These are phyloP conservation scores for Sporothrix mexicana DNA, from an alignment of 2,329 filamentous ascomycete genomes.

Conservation along the genomic window DNA sequence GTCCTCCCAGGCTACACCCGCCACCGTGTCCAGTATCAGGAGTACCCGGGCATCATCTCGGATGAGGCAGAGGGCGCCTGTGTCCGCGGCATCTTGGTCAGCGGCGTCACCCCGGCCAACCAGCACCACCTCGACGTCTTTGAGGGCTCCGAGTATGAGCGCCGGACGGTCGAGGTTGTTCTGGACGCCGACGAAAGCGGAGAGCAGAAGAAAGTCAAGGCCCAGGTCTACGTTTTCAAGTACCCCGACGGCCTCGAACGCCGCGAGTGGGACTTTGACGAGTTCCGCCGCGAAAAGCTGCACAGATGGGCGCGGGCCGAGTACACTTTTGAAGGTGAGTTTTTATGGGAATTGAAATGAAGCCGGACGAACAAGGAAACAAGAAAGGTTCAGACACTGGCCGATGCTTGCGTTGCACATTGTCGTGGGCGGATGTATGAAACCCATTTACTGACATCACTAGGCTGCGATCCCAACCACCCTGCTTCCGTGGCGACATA, in stretches of 20 bases:
- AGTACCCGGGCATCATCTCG: conserved; percentile 79
- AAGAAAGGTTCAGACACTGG: too few species aligned
- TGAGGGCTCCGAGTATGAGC: conserved; percentile 76
- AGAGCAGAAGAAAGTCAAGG: conserved; percentile 52
- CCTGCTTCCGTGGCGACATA: conserved; percentile 36
- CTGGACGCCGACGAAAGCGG: conserved; percentile 40
- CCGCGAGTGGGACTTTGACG: conserved; percentile 84
- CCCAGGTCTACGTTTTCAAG: conserved; percentile 70
- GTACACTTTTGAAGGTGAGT: conserved; percentile 52
- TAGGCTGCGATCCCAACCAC: conserved; percentile 38
- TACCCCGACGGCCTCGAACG: conserved; percentile 63
- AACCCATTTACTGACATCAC: conserved; percentile 1
- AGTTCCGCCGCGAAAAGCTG: conserved; percentile 79
- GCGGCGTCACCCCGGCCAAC: conserved; percentile 78
- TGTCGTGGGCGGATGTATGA: too few species aligned
- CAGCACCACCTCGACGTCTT: conserved; percentile 78
- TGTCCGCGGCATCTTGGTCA: conserved; percentile 73
- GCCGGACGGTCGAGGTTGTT: conserved; percentile 61
- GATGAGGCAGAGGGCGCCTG: conserved; percentile 63
- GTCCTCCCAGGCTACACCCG: conserved; percentile 76
- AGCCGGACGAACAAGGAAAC: too few species aligned
- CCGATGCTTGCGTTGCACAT: too few species aligned
- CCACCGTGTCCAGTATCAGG: conserved; percentile 67
- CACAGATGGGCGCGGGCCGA: conserved; percentile 59
- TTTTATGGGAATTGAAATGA: not conserved